Evolutionary conservation across 2,329 filamentous ascomycete genomes (phyloP).

Genomic region (Pestalotiopsis sp.): DNA sequence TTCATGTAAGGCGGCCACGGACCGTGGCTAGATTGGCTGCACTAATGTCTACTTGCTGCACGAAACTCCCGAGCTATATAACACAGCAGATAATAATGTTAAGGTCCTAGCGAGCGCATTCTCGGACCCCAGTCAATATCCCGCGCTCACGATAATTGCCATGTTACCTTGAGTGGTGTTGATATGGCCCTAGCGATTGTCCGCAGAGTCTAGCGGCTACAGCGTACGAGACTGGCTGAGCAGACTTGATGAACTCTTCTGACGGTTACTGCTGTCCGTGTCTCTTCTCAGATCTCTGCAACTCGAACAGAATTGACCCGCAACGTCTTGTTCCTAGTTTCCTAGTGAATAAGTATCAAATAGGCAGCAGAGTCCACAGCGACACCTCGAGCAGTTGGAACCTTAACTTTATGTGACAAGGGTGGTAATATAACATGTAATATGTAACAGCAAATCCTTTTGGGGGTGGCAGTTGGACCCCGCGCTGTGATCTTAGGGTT

Average conservation of each 20-base stretch:
- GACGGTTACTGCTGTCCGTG: no score
- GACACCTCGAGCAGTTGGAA: neutral
- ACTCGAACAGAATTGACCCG: no score
- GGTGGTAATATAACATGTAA: neutral
- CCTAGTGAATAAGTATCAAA: no score
- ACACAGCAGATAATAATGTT: neutral
- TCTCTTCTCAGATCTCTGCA: no score
- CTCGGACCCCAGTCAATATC: neutral
- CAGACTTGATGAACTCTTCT: no score
- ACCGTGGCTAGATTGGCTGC: neutral
- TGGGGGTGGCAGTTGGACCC: neutral
- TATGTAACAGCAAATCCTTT: neutral
- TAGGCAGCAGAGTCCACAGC: neutral
- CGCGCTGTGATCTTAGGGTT: neutral
- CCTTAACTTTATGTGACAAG: neutral
- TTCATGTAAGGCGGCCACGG: neutral
- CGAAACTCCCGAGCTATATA: neutral
- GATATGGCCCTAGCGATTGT: neutral
- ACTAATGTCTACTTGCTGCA: neutral
- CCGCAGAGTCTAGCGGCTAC: neutral
- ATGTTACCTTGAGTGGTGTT: neutral
- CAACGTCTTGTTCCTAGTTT: no score
- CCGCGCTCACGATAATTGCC: neutral
- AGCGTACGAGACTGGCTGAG: no score
- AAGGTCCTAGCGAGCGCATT: neutral